phyloP scores from a whole-genome alignment of 2,329 filamentous ascomycete species.

The Knufia petricola region DNA sequence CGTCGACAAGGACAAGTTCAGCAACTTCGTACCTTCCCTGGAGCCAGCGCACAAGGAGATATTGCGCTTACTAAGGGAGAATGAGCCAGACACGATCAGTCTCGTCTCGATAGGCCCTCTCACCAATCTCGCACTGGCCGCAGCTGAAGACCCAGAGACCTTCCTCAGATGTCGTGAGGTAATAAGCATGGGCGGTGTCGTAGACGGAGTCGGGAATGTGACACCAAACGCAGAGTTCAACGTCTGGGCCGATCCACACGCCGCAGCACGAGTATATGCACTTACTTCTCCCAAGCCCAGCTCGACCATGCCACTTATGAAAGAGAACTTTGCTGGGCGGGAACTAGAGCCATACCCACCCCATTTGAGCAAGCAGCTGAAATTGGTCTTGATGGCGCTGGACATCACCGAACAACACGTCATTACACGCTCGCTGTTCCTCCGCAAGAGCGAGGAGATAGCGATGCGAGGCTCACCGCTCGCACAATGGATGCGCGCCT shows the following conservation, averaged over 20 bases:
- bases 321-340: slow-evolving; percentile 20
- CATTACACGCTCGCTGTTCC: slow-evolving; percentile 53
- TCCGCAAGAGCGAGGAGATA: slow-evolving; percentile 44
- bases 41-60: slow-evolving; percentile 74
- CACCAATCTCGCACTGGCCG: slow-evolving; percentile 86
- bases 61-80: slow-evolving; percentile 70
- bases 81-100: slow-evolving; percentile 75
- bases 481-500: slow-evolving; percentile 62
- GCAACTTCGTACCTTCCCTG: slow-evolving; percentile 66
- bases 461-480: slow-evolving; percentile 53
- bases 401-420: slow-evolving; percentile 67
- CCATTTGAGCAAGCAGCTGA: slow-evolving; percentile 53
- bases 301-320: slow-evolving; percentile 67
- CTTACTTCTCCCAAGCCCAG: slow-evolving; percentile 63
- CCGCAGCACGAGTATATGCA: slow-evolving; percentile 66
- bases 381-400: slow-evolving; percentile 62
- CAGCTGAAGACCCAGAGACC: slow-evolving; percentile 76
- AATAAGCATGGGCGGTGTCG: slow-evolving; percentile 87
- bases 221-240: slow-evolving; percentile 90
- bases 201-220: slow-evolving; percentile 70
- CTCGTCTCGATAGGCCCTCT: slow-evolving; percentile 83
- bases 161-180: slow-evolving; percentile 86
- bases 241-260: slow-evolving; percentile 75
- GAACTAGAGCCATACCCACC: slow-evolving; percentile 54
- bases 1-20: slow-evolving; percentile 25